Percentiles rank a stretch among this genome's conserved stretches.
phyloP scores from a whole-genome alignment of 106 monocot species.

The Allium sativum region DNA sequence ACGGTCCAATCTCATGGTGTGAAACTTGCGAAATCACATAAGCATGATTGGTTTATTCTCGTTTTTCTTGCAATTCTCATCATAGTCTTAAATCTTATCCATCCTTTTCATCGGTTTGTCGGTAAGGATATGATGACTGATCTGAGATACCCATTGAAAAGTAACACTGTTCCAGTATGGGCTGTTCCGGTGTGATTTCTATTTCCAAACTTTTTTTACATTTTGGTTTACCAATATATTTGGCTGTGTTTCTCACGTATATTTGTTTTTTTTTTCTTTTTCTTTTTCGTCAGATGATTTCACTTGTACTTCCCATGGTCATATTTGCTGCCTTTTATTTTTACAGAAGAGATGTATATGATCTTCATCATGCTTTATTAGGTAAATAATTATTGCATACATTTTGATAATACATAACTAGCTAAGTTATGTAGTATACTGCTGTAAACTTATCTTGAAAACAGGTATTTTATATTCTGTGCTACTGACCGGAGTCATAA shows the following conservation, averaged over 20 bases:
- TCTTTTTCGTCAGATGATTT: conserved; percentile 42
- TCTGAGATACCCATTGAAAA: conserved; percentile 46
- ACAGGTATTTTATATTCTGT: conserved; percentile 43
- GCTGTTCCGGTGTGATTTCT: conserved; percentile 31
- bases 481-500: conserved; percentile 39
- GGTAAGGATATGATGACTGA: conserved; percentile 50
- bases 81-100: conserved; percentile 11
- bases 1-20: conserved; percentile 36
- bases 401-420: too few relatives aligned
- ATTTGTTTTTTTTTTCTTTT: too few relatives aligned
- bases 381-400: conserved; percentile 9
- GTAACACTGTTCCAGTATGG: conserved; percentile 35
- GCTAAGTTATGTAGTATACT: too few relatives aligned
- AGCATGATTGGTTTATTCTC: conserved; percentile 45
- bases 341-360: conserved; percentile 55
- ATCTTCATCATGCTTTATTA: conserved; percentile 51
- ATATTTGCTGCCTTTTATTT: conserved; percentile 51
- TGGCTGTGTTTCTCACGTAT: neutral
- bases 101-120: conserved; percentile 43
- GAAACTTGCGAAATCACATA: conserved; percentile 29
- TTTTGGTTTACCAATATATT: neutral
- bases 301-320: conserved; percentile 32
- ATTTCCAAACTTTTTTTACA: neutral
- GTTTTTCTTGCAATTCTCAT: conserved; percentile 19
- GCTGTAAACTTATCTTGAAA: conserved; percentile 2